These are phyloP conservation scores for Schizophyllum amplum DNA, from an alignment of 1,284 basidiomycete genomes.

Conservation along the genomic window DNA sequence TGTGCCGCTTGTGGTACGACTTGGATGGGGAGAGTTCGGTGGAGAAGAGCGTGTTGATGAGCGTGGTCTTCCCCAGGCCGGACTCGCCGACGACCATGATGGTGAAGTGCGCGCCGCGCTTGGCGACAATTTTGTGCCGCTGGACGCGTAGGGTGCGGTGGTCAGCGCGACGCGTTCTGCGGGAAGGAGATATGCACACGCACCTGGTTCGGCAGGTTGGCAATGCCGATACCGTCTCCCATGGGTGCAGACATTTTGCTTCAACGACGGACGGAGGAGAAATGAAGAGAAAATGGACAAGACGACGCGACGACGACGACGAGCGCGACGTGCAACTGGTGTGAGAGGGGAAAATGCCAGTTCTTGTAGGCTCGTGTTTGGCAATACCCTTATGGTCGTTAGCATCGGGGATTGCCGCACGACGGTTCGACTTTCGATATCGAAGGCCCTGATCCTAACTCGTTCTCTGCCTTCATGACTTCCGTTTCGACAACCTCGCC, in stretches of 20 bases:
- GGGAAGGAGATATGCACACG: conserved; percentile 18
- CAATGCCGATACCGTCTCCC: conserved; percentile 76
- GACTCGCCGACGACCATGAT: conserved; percentile 99
- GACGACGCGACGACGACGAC: not conserved
- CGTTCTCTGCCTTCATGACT: too few species aligned
- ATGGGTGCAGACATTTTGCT: conserved; percentile 27
- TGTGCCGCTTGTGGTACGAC: conserved; percentile 87
- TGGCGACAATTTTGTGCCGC: conserved; percentile 96
- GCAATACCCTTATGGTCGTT: not conserved
- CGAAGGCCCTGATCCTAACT: not conserved
- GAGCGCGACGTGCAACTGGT: not conserved
- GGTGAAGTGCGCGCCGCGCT: conserved; percentile 95
- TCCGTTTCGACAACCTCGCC: too few species aligned
- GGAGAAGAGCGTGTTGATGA: conserved; percentile 99
- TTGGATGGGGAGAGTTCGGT: conserved; percentile 91
- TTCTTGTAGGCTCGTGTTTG: not conserved
- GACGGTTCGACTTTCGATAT: not conserved
- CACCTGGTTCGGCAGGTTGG: conserved; percentile 97
- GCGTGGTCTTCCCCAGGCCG: conserved; percentile 89
- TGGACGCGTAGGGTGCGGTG: conserved; percentile 24
- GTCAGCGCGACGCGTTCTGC: conserved; percentile 1
- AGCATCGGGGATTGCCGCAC: not conserved
- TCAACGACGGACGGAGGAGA: not conserved
- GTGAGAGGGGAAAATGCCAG: not conserved
- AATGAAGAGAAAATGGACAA: not conserved